Evolutionary conservation across 2,329 filamentous ascomycete species (phyloP), one percentile per base, ranked within the genome.

Genomic region (Colletotrichum caudatum): DNA sequence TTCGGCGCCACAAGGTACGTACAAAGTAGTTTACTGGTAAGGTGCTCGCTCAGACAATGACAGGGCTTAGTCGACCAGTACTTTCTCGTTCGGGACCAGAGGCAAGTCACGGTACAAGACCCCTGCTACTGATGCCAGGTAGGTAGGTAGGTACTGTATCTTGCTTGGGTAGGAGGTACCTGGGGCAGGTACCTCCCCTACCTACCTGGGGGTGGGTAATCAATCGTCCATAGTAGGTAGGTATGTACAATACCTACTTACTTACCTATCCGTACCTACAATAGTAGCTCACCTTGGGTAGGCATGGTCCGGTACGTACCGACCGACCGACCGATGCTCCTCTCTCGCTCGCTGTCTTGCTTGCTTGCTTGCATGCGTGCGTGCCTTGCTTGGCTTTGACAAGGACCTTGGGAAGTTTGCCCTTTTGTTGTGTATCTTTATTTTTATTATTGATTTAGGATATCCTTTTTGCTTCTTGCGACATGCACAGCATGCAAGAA

Each of bases 61-160:
- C 69, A 72, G 69, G 69, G 69, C 69, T 72, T 72, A 72, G 69
- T 69, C 60, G 66, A 60, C 65, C 54, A 46, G 66, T 71, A 58
- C 59, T 53, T 37, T 68, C 64, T 71, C 51, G 23, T 69, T 69
- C 37, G 69, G 69, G 46, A 54, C 46, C 37, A 56, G 54, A 64
- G 54, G 44, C 26, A 72, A 64, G 65, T 72, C 64, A 53, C 66
- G 46, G 69, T 71, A 71, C 69, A 71, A 68, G 69, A 68, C 18
- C 64, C 58, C 44, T 62, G 51, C 58, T 62, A 44, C 58, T 68
- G 64, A n/a, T n/a, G n/a, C n/a, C n/a, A n/a, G n/a, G n/a, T n/a
- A n/a, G n/a, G n/a, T n/a, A n/a, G n/a, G n/a, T n/a, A n/a, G n/a
- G n/a, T n/a, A n/a, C n/a, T n/a, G n/a, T n/a, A n/a, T n/a, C n/a